Evolutionary conservation across 2,329 filamentous ascomycete genomes (phyloP), one percentile per base, ranked within the genome.

Genomic region (Penicillium sp.): DNA sequence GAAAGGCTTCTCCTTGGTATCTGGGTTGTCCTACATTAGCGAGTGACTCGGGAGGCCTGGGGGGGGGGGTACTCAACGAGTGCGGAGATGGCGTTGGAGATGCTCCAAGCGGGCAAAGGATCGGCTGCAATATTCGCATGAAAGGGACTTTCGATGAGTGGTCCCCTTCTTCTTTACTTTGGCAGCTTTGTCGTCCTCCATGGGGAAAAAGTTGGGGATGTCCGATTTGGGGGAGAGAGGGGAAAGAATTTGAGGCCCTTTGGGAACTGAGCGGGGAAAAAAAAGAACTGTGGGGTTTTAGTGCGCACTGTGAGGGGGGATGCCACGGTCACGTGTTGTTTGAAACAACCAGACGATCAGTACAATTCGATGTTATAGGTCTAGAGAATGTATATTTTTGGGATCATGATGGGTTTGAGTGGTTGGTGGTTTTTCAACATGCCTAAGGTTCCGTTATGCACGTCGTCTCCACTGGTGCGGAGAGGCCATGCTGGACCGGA

Each of bases 31-130:
- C 61, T 53, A 57, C 43, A 64, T 72, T 68, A 74, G 67, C 44
- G 42, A 24, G 22, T 19, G 31, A 19, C 42, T n/a, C 55, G 29
- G 31, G 27, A 58, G 51, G 33, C 4, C n/a, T 50, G 55, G 58
- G 70, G 71, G 58, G 70, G 71, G n/a, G 71, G 71, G 70, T 71
- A 74, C 74, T 76, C 74, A 75, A 78, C 76, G 78, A 63, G 78
- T 80, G 72, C 78, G 76, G 72, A 80, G 77, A 75, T 80, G 78
- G 64, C 78, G 74, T 74, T 80, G 78, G 67, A 80, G 77, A 72
- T 80, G 78, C 69, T 80, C 78, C 60, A 80, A 66, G 50, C 78
- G 76, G 54, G 77, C 78, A 68, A 80, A 80, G 39, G 77, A 74
- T 60, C 78, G 69, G 64, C 76, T 78, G 68, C 78, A 80, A 61